Conservation (phyloP, 1,284 basidiomycete species). For the Meira miltonrushii region DNA sequence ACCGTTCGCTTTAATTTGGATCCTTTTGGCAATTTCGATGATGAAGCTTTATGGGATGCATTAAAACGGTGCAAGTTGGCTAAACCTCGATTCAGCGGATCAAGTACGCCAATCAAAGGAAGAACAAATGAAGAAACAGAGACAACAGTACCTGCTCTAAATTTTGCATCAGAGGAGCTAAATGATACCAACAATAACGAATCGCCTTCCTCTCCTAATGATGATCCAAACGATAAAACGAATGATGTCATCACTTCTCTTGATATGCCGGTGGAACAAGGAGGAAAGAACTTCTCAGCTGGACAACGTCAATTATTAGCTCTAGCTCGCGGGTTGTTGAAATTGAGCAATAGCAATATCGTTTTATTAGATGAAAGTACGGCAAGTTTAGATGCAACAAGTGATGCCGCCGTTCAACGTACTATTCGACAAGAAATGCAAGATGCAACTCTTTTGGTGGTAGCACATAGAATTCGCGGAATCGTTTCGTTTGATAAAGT, state of each 20-base stretch:
- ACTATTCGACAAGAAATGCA: slow-evolving; percentile 55
- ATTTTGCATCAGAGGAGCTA: slow-evolving; percentile 6
- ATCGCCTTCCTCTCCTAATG: slow-evolving; percentile 11
- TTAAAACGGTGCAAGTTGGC: slow-evolving; percentile 55
- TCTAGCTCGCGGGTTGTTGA: slow-evolving; percentile 58
- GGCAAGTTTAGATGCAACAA: slow-evolving; percentile 53
- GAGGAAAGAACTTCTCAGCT: slow-evolving; percentile 57
- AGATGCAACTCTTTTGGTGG: slow-evolving; percentile 56
- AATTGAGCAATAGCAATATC: slow-evolving; percentile 56
- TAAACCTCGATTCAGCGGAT: slow-evolving; percentile 22
- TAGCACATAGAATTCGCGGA: slow-evolving; percentile 65
- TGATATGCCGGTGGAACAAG: slow-evolving; percentile 57
- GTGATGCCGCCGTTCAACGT: slow-evolving; percentile 56
- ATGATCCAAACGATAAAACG: slow-evolving; percentile 38
- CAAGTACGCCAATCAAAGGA: slow-evolving; percentile 20
- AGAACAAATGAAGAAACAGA: slow-evolving; percentile 9
- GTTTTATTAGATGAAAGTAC: slow-evolving; percentile 60
- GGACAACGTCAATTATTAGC: slow-evolving; percentile 60
- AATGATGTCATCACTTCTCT: slow-evolving; percentile 56
- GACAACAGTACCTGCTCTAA: background rate
- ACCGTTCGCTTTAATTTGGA: slow-evolving; percentile 53
- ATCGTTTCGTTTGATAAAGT: slow-evolving; percentile 61
- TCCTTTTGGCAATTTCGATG: slow-evolving; percentile 69
- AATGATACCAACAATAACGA: background rate
- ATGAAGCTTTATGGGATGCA: slow-evolving; percentile 61